Evolutionary conservation across 495 filamentous ascomycete genomes (phyloP).

Genomic region (Talaromyces wortmannii): DNA sequence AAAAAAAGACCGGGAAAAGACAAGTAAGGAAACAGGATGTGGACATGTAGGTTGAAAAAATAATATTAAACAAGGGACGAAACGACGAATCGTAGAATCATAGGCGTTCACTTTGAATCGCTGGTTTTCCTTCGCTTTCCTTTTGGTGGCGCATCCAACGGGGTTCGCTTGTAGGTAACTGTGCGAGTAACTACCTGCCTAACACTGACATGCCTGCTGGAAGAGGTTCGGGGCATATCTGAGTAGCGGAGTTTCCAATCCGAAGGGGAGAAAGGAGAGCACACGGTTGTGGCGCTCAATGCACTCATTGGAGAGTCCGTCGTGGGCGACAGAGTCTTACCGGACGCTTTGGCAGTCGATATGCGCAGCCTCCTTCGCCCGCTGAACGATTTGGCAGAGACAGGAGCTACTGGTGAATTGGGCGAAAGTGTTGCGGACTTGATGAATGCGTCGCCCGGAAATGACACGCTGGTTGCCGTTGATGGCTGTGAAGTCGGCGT

Average conservation of each 20-base stretch:
- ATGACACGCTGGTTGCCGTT: constrained; percentile 28
- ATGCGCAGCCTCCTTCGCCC: constrained; percentile 33
- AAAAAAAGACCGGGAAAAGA: no score
- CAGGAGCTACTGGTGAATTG: constrained; percentile 20
- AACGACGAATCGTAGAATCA: no score
- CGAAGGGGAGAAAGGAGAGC: constrained; percentile 31
- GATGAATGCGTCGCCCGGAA: constrained; percentile 11
- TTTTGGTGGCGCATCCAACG: constrained; percentile 31
- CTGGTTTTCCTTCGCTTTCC: constrained; percentile 28
- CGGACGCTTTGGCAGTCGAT: constrained; percentile 14
- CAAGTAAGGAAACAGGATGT: no score
- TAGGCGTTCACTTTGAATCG: neutral
- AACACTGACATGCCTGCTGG: constrained; percentile 32
- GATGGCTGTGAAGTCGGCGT: constrained; percentile 33
- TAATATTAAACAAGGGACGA: neutral
- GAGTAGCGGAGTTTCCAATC: constrained; percentile 34
- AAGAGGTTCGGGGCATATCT: constrained; percentile 23
- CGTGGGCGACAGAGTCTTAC: constrained; percentile 13
- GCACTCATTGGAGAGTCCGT: constrained; percentile 24
- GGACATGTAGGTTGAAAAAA: no score
- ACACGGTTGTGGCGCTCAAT: constrained; percentile 14
- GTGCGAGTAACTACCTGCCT: constrained; percentile 43
- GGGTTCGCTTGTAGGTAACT: constrained; percentile 37
- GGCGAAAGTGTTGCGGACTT: constrained; percentile 28
- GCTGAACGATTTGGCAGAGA: constrained; percentile 12